Conservation (phyloP, 2,329 filamentous ascomycete species). For the Phialemonium atrogriseum region DNA sequence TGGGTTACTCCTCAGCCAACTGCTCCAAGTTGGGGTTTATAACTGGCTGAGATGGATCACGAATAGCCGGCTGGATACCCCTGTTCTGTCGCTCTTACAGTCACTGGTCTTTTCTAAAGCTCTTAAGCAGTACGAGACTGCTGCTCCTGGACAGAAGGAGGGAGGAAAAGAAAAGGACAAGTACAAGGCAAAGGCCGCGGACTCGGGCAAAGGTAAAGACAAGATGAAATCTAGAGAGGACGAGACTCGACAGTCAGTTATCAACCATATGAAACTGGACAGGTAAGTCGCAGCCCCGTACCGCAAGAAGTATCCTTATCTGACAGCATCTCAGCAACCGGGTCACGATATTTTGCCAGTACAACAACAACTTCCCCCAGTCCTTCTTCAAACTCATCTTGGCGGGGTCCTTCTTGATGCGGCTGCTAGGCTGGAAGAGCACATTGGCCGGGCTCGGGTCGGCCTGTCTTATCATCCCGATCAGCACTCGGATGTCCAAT, state of each 20-base stretch:
- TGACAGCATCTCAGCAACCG: conserved; percentile 12
- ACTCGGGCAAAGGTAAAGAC: conserved; percentile 1
- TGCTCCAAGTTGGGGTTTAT: conserved; percentile 21
- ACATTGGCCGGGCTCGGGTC: conserved; percentile 21
- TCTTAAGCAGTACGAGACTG: conserved; percentile 23
- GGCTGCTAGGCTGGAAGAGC: conserved; percentile 22
- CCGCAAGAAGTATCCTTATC: background rate
- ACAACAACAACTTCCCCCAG: conserved; percentile 24
- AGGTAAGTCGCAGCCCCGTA: conserved; percentile 12
- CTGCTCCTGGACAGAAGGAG: conserved; percentile 13
- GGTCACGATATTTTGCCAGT: conserved; percentile 21
- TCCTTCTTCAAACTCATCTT: conserved; percentile 24
- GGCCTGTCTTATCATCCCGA: conserved; percentile 17
- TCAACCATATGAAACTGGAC: conserved; percentile 28
- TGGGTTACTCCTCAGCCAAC: conserved; percentile 19
- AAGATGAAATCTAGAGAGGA: conserved; percentile 9
- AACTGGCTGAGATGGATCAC: conserved; percentile 25
- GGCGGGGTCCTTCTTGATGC: conserved; percentile 20
- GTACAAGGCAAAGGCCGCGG: conserved; percentile 1
- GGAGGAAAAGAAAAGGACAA: conserved; percentile 8
- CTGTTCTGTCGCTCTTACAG: conserved; percentile 22
- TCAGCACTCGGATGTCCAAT: conserved; percentile 20
- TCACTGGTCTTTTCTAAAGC: conserved; percentile 26
- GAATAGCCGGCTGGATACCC: conserved; percentile 21
- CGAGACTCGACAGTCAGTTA: conserved; percentile 21